Base-by-base conservation (phyloP, 306 rosid species). In the Aeschynomene evenia region DNA sequence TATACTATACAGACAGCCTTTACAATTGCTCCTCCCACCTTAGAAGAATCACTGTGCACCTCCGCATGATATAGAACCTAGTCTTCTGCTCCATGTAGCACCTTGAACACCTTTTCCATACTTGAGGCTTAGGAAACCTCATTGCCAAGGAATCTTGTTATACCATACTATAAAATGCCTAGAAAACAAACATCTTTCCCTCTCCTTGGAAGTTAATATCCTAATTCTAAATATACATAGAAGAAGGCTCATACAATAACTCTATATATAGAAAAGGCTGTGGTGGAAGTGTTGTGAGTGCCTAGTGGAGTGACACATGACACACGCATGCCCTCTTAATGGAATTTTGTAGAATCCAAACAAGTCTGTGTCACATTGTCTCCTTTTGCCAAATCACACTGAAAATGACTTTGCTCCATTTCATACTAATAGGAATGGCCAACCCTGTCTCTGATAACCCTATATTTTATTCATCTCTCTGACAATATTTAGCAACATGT, bases 1-100 rank as follows among this genome's bases (percentile, higher is more conserved):
- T 21, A 73, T 51, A n/a, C n/a, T n/a, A n/a, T n/a, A n/a, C 11
- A 53, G 23, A 20, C 1, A 43, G 55, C 53, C 45, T 7, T 70
- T 59, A 66, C 1, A 28, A 31, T 36, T 60, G 23, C 49, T 83
- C 81, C 40, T 83, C 77, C 87, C 91, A 83, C 55, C 87, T 64
- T 10, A 88, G 70, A 55, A 88, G 91, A 63, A 78, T 79, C 68
- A 85, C 73, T 2, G 77, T 70, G 72, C 95, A 84, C 75, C 74
- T 84, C 95, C 91, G 80, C 43, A 85, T 84, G 80, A 88, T 88
- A 42, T 85, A 83, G 46, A 88, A 63, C 20, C 83, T 79, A 0
- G 89, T 76, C 62, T 84, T 72, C 81, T 76, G 81, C 80, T 84
- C 91, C 74, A 68, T 42, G 33, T 71, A 60, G 9, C 70, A 71